Evolutionary conservation across 179 eudicot species (phyloP).

Genomic region (Beta corolliflora): DNA sequence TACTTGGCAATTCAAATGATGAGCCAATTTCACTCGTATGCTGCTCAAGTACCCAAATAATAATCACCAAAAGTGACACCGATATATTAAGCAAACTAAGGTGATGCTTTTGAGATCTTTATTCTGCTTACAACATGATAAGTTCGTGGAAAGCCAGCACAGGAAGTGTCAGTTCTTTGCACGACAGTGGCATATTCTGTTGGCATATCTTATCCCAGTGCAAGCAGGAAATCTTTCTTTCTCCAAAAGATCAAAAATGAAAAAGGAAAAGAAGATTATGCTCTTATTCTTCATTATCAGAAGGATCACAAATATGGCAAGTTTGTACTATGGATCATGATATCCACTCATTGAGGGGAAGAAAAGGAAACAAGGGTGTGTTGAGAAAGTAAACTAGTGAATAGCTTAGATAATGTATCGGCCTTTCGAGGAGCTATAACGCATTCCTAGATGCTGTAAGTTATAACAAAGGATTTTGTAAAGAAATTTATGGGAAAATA

Average conservation of each 20-base stretch:
- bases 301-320: neutral
- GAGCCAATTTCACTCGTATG: too few species aligned
- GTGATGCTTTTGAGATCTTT: neutral
- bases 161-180: conserved; percentile 8
- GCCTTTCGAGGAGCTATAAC: too few species aligned
- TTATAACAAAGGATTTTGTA: too few species aligned
- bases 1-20: too few species aligned
- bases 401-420: too few species aligned
- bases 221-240: neutral
- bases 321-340: neutral
- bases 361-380: neutral
- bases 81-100: neutral
- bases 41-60: neutral
- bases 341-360: neutral
- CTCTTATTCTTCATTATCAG: neutral
- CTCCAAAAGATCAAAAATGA: neutral
- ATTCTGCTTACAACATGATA: neutral
- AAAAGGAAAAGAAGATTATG: neutral
- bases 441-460: too few species aligned
- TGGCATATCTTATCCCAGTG: neutral
- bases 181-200: conserved; percentile 21
- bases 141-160: neutral
- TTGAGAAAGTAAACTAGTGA: too few species aligned
- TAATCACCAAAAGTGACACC: neutral
- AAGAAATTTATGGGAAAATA: too few species aligned